A percentile compares a stretch with the other conserved stretches of the same genome.
Evolutionary conservation across 805 yeast genomes (phyloP).

Genomic region (Priceomyces carsonii): DNA sequence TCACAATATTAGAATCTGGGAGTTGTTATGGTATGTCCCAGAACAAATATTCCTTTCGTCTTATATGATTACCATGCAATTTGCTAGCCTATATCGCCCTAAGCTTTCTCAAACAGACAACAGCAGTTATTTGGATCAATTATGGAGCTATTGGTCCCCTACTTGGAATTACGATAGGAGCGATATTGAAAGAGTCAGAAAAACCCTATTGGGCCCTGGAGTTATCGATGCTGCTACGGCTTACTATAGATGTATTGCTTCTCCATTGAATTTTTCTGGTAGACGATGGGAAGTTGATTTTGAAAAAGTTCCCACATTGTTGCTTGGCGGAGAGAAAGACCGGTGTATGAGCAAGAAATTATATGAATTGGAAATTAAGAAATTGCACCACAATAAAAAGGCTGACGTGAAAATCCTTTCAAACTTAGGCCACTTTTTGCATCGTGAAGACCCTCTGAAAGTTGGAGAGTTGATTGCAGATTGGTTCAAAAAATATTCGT

Average conservation of each 20-base stretch:
- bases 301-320: slow-evolving; percentile 34
- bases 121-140: slow-evolving; percentile 25
- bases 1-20: slow-evolving; percentile 26
- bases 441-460: slow-evolving; percentile 35
- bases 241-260: slow-evolving; percentile 34
- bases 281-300: slow-evolving; percentile 30
- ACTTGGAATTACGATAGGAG: slow-evolving; percentile 28
- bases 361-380: slow-evolving; percentile 23
- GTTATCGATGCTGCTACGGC: slow-evolving; percentile 38
- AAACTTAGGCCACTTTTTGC: slow-evolving; percentile 40
- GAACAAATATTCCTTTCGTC: slow-evolving; percentile 34
- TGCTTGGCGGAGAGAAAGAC: slow-evolving; percentile 39
- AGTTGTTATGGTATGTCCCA: slow-evolving; percentile 30
- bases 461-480: slow-evolving; percentile 25
- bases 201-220: slow-evolving; percentile 24
- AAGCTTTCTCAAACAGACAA: slow-evolving; percentile 16
- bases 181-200: slow-evolving; percentile 28
- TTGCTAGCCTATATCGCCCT: slow-evolving; percentile 20
- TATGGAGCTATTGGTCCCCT: slow-evolving; percentile 44
- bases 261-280: slow-evolving; percentile 18
- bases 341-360: slow-evolving; percentile 36
- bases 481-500: slow-evolving; percentile 25
- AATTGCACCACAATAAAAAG: slow-evolving; percentile 16
- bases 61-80: slow-evolving; percentile 41
- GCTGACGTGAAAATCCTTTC: slow-evolving; percentile 25